Conservation (phyloP, 805 yeast species). For the Cyberlindnera sargentensis region DNA sequence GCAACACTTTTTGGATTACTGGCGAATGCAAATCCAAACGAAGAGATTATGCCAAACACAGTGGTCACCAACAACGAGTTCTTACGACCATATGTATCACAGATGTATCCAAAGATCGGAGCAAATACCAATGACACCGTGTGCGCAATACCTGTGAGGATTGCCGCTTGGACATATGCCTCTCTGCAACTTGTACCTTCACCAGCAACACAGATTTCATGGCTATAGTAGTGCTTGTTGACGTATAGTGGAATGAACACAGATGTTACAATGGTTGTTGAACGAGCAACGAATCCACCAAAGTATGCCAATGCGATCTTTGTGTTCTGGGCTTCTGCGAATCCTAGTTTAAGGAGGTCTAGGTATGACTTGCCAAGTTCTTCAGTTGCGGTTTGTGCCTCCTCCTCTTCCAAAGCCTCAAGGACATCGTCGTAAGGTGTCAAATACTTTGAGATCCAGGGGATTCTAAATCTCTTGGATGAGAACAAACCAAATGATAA, state of each 20-base stretch:
- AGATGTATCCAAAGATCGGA: constrained; percentile 55
- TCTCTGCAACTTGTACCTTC: constrained; percentile 44
- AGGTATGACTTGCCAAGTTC: constrained; percentile 26
- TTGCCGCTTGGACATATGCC: constrained; percentile 60
- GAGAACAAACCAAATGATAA: constrained; percentile 41
- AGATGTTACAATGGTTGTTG: constrained; percentile 51
- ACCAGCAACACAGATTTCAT: constrained; percentile 40
- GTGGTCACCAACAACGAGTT: constrained; percentile 33
- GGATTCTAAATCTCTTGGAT: constrained; percentile 27
- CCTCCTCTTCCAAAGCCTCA: constrained; percentile 27
- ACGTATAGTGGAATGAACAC: constrained; percentile 60
- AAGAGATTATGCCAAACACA: constrained; percentile 37
- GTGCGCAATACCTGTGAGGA: constrained; percentile 62
- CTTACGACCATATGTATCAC: constrained; percentile 39
- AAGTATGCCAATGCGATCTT: constrained; percentile 48
- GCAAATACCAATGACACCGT: constrained; percentile 50
- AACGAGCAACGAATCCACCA: constrained; percentile 58
- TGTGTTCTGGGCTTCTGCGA: constrained; percentile 39
- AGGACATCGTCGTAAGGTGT: constrained; percentile 27
- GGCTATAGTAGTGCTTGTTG: constrained; percentile 44
- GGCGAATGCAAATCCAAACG: constrained; percentile 29
- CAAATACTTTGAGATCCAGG: constrained; percentile 16
- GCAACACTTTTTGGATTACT: constrained; percentile 29
- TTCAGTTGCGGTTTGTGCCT: constrained; percentile 10
- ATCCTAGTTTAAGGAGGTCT: constrained; percentile 39